These are phyloP conservation scores for Prunus fruticosa DNA, from an alignment of 306 rosid genomes.

Conservation along the genomic window DNA sequence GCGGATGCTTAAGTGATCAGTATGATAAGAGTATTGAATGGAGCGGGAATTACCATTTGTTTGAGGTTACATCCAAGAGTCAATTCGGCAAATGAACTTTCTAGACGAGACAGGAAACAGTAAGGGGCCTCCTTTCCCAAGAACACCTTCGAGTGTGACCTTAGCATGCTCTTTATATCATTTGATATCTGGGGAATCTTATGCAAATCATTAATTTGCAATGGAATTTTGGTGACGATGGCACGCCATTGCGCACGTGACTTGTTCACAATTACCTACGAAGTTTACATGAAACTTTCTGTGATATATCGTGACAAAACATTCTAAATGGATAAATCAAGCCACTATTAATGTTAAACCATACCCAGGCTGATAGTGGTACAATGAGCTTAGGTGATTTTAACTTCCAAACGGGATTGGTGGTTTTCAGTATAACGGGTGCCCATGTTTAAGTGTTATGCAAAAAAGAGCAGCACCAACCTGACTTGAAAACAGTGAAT, in stretches of 20 bases:
- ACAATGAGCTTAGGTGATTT: background rate
- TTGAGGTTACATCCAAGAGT: slow-evolving; percentile 81
- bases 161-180: slow-evolving; percentile 64
- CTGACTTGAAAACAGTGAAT: slow-evolving; percentile 88
- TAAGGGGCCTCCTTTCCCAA: slow-evolving; percentile 77
- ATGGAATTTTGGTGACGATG: slow-evolving; percentile 55
- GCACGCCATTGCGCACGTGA: slow-evolving; percentile 86
- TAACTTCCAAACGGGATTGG: background rate
- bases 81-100: slow-evolving; percentile 61
- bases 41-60: slow-evolving; percentile 53
- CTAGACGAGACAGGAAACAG: slow-evolving; percentile 75
- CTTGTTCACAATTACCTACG: slow-evolving; percentile 80
- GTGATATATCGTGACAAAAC: background rate
- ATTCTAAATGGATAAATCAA: background rate
- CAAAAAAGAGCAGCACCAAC: slow-evolving; percentile 24
- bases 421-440: background rate
- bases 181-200: slow-evolving; percentile 62
- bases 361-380: background rate
- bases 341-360: background rate
- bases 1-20: background rate
- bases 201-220: slow-evolving; percentile 59
- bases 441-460: background rate
- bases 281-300: slow-evolving; percentile 14
- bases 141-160: slow-evolving; percentile 63
- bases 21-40: slow-evolving; percentile 9